Evolutionary conservation across 768 basidiomycete genomes (phyloP), one percentile per base, ranked within the genome.

Genomic region (Lactarius pseudohatsudake): DNA sequence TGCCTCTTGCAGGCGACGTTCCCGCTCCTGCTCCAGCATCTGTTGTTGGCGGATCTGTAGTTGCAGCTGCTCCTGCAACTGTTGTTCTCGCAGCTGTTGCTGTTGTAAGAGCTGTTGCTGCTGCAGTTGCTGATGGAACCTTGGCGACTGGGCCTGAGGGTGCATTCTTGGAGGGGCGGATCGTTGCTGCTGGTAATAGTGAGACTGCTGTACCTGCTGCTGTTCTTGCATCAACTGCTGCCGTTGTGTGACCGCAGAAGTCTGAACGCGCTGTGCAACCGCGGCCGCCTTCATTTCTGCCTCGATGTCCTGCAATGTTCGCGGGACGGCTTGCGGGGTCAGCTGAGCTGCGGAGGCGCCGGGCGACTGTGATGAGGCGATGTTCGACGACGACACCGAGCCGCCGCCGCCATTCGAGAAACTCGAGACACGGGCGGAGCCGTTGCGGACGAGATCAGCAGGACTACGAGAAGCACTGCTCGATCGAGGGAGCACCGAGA

Each of bases 241-340:
- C 54, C 82, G 80, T 62, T 83, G 78, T 56, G 71, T 61, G 50
- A 69, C 45, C 40, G 62, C 57, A 62, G 65, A 56, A 68, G 68
- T 55, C 70, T 71, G 59, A 70, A 72, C 45, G 9, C 73, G 74
- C 59, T 74, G 72, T 32, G 73, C 72, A 3, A 67, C 70, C 34
- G 85, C 85, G 26, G 81, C 82, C 8, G 82, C 82, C n/a, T 82
- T 81, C 90, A 93, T 91, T 75, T 94, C 92, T 3, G 86, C 84
- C 72, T 94, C 92, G 65, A 94, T 88, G 70, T 94, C 92, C 70
- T 91, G 87, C 32, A 94, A 74, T 0, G 91, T 92, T 22, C 86
- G 68, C 59, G 54, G 60, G 9, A 59, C 64, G 7, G 63, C 47
- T 22, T 70, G 62, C 15, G 55, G 53, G 32, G 81, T 81, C 6